A percentile compares a stretch with the other conserved stretches of the same genome.
These are phyloP conservation scores for Dichotomopilus funicola DNA, from an alignment of 2,329 filamentous ascomycete species.

Conservation along the genomic window DNA sequence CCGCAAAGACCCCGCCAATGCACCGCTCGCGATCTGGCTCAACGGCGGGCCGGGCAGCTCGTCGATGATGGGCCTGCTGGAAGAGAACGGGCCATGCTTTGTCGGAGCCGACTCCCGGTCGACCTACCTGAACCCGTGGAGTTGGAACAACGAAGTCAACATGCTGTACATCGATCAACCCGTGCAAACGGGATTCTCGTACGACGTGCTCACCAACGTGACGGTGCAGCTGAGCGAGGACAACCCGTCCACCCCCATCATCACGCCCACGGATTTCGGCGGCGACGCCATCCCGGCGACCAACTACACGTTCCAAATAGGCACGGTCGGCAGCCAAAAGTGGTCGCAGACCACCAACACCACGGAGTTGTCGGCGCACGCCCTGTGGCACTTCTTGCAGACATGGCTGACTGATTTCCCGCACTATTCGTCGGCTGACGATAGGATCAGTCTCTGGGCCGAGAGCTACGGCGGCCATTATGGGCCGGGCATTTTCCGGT, in stretches of 20 bases:
- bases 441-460: slow-evolving; percentile 1
- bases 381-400: slow-evolving; percentile 6
- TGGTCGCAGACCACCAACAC: slow-evolving; percentile 2
- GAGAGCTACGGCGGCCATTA: slow-evolving; percentile 6
- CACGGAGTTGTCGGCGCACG: background rate
- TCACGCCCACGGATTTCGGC: slow-evolving; percentile 1
- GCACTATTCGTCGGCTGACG: background rate
- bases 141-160: slow-evolving; percentile 50
- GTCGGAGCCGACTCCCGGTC: slow-evolving; percentile 35
- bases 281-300: background rate
- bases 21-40: slow-evolving; percentile 48
- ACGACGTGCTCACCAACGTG: slow-evolving; percentile 7
- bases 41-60: slow-evolving; percentile 52
- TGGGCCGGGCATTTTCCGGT: background rate
- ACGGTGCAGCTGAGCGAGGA: background rate
- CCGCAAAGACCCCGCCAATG: slow-evolving; percentile 17
- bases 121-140: slow-evolving; percentile 46
- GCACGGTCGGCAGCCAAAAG: slow-evolving; percentile 2
- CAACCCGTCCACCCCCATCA: background rate
- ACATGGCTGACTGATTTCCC: slow-evolving; percentile 3
- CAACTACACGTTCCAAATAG: slow-evolving; percentile 1
- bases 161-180: slow-evolving; percentile 46
- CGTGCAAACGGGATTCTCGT: slow-evolving; percentile 6
- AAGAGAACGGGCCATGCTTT: slow-evolving; percentile 47
- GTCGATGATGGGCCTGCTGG: slow-evolving; percentile 38